phyloP scores from a whole-genome alignment of 257 asterid genomes.

The Ehretia macrophylla region DNA sequence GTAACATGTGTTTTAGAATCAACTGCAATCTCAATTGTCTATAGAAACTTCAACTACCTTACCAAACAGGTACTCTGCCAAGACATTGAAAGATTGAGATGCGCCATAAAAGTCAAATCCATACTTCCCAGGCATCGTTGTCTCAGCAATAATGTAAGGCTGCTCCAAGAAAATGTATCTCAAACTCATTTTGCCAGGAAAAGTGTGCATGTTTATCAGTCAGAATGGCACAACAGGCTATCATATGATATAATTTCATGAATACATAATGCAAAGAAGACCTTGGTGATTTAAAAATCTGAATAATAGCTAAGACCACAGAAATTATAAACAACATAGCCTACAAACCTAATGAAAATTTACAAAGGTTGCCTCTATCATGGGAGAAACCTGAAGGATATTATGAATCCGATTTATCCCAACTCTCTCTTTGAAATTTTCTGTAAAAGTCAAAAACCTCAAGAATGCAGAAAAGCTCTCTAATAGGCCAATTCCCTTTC shows the following conservation, averaged over 20 bases:
- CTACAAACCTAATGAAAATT: too few species aligned
- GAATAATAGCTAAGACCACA: not conserved
- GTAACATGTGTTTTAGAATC: not conserved
- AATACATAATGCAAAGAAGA: not conserved
- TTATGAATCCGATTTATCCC: too few species aligned
- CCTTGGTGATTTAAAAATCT: not conserved
- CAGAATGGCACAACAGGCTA: too few species aligned
- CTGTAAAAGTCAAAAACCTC: too few species aligned
- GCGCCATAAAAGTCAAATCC: constrained; percentile 80
- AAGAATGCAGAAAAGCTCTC: too few species aligned
- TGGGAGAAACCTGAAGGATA: too few species aligned
- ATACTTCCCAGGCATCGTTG: constrained; percentile 77
- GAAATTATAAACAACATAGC: too few species aligned
- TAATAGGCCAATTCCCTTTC: too few species aligned
- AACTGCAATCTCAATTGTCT: not conserved
- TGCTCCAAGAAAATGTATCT: constrained; percentile 18
- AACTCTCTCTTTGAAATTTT: too few species aligned
- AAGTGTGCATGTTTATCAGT: too few species aligned
- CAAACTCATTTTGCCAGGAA: not conserved
- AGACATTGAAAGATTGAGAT: constrained; percentile 67
- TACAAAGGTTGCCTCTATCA: too few species aligned
- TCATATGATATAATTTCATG: not conserved
- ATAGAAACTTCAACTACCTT: constrained; percentile 56
- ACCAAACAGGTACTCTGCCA: constrained; percentile 92
- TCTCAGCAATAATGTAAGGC: constrained; percentile 79